A percentile compares a stretch with the other conserved stretches of the same genome.
phyloP scores from a whole-genome alignment of 1,284 basidiomycete genomes.

The Cutaneotrichosporon cavernicola region DNA sequence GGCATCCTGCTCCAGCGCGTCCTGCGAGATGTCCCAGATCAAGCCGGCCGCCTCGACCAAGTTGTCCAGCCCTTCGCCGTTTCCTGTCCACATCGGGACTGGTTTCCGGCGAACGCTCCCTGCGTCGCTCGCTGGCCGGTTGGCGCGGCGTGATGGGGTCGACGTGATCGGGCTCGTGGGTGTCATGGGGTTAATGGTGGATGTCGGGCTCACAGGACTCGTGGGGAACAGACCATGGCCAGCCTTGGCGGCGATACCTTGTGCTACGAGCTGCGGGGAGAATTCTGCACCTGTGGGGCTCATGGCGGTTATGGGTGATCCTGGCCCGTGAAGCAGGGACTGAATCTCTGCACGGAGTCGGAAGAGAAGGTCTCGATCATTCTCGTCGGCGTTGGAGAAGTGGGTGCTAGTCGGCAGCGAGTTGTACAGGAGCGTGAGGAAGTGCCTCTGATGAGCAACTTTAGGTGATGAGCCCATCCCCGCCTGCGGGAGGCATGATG shows the following conservation, averaged over 20 bases:
- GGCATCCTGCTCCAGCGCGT: conserved; percentile 39
- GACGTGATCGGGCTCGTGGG: conserved; percentile 11
- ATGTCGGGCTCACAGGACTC: neutral
- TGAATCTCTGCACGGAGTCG: conserved; percentile 50
- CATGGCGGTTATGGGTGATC: neutral
- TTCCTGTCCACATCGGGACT: conserved; percentile 30
- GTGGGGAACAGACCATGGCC: conserved; percentile 4
- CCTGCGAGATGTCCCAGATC: conserved; percentile 41
- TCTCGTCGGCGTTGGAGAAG: conserved; percentile 39
- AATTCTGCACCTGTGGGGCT: conserved; percentile 1
- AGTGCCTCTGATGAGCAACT: conserved; percentile 40
- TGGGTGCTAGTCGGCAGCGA: conserved; percentile 36
- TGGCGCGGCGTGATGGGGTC: neutral
- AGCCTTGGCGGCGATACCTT: conserved; percentile 9
- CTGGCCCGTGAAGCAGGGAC: conserved; percentile 32
- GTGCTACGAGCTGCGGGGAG: conserved; percentile 12
- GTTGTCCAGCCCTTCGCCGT: conserved; percentile 10
- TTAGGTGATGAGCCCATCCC: conserved; percentile 23
- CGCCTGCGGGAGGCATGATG: conserved; percentile 31
- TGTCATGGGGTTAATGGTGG: conserved; percentile 5
- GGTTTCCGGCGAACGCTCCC: conserved; percentile 35
- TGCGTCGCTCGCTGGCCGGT: neutral
- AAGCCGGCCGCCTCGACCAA: conserved; percentile 40
- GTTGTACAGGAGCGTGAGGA: conserved; percentile 36
- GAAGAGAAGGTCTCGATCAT: conserved; percentile 47